These are phyloP conservation scores for Apiospora sp. DNA, from an alignment of 2,329 filamentous ascomycete genomes.

Conservation along the genomic window DNA sequence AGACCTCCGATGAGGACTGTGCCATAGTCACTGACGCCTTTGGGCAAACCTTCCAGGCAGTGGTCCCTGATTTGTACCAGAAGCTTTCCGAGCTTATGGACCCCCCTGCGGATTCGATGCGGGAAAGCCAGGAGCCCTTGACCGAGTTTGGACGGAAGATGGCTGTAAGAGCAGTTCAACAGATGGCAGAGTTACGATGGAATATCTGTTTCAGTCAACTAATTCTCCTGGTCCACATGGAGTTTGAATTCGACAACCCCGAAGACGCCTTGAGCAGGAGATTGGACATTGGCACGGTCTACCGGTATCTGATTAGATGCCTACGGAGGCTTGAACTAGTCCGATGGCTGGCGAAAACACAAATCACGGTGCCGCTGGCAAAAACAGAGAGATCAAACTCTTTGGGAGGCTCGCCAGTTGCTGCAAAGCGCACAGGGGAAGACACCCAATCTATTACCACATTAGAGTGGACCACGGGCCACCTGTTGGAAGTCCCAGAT, in stretches of 20 bases:
- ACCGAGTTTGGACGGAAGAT: conserved; percentile 81
- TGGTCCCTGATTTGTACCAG: conserved; percentile 62
- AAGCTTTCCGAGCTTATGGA: conserved; percentile 58
- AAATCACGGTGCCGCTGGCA: conserved; percentile 58
- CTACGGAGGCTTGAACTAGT: conserved; percentile 79
- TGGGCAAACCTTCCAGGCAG: conserved; percentile 69
- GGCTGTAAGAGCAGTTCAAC: conserved; percentile 79
- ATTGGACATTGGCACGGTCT: conserved; percentile 74
- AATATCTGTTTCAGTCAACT: conserved; percentile 83
- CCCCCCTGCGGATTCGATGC: conserved; percentile 54
- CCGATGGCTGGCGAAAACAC: conserved; percentile 70
- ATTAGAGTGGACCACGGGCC: conserved; percentile 66
- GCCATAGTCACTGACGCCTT: conserved; percentile 73
- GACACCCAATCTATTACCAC: conserved; percentile 62
- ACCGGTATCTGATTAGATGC: conserved; percentile 72
- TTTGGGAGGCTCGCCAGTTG: conserved; percentile 40
- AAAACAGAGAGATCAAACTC: conserved; percentile 50
- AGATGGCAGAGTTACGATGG: conserved; percentile 77
- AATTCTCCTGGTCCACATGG: conserved; percentile 84
- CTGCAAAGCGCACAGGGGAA: conserved; percentile 52
- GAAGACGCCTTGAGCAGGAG: conserved; percentile 68
- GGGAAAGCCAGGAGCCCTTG: conserved; percentile 52
- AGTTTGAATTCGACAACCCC: conserved; percentile 79
- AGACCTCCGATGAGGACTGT: conserved; percentile 84
- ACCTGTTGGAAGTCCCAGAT: conserved; percentile 69